Conservation (phyloP, 2,329 filamentous ascomycete genomes). For the Hypoxylon sp. region DNA sequence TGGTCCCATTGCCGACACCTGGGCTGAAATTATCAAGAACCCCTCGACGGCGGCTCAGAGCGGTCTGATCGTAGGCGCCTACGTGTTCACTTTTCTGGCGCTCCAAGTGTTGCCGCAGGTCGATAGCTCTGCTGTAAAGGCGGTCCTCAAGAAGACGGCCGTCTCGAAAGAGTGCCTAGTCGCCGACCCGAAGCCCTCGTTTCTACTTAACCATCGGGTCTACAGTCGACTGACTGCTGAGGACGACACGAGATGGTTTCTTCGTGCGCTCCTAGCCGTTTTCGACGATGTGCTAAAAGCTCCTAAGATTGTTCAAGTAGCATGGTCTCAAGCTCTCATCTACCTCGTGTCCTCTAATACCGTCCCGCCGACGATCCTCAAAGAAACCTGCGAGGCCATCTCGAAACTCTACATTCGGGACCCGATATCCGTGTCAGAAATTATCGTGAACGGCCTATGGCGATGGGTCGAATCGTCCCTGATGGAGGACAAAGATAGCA, state of each 20-base stretch:
- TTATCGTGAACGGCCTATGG: constrained; percentile 80
- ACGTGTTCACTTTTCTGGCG: constrained; percentile 73
- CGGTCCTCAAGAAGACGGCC: constrained; percentile 65
- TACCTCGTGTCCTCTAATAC: constrained; percentile 73
- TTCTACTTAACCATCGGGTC: constrained; percentile 82
- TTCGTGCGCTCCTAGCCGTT: constrained; percentile 72
- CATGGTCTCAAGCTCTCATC: constrained; percentile 88
- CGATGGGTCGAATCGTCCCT: constrained; percentile 75
- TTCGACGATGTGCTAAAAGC: constrained; percentile 62
- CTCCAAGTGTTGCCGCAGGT: constrained; percentile 62
- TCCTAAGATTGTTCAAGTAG: constrained; percentile 61
- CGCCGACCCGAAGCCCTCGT: constrained; percentile 82
- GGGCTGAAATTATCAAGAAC: constrained; percentile 81
- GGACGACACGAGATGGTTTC: constrained; percentile 81
- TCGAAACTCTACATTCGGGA: constrained; percentile 69
- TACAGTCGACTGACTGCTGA: constrained; percentile 80
- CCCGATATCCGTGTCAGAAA: constrained; percentile 64
- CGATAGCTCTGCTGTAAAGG: constrained; percentile 57
- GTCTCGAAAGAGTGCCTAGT: constrained; percentile 71
- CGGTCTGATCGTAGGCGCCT: constrained; percentile 81
- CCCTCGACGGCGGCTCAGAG: constrained; percentile 80
- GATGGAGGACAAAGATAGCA: constrained; percentile 78
- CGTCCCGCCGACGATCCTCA: constrained; percentile 68
- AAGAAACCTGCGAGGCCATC: constrained; percentile 67
- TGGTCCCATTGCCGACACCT: constrained; percentile 70